Percentiles rank a stretch among this genome's conserved stretches.
Evolutionary conservation across 2,329 filamentous ascomycete genomes (phyloP).

Genomic region (Sporothrix luriei): DNA sequence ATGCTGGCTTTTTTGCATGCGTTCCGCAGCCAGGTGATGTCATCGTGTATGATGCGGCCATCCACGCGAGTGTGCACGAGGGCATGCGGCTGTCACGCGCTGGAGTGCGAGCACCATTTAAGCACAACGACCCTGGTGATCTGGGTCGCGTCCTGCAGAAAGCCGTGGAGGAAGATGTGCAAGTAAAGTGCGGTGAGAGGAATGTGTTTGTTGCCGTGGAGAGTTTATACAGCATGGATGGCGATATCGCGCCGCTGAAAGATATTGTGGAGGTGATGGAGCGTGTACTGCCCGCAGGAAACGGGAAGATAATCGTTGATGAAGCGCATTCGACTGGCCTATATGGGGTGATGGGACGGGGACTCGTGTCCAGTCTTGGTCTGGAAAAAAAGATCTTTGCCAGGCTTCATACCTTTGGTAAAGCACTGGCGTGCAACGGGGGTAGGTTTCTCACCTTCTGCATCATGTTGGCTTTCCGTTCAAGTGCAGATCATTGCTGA

Average conservation of each 20-base stretch:
- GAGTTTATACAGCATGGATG: slow-evolving; percentile 81
- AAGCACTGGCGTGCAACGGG: slow-evolving; percentile 14
- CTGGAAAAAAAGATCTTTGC: slow-evolving; percentile 9
- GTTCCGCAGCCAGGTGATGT: slow-evolving; percentile 62
- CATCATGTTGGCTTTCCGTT: background rate
- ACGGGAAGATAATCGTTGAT: slow-evolving; percentile 66
- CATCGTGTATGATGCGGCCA: slow-evolving; percentile 72
- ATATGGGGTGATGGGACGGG: slow-evolving; percentile 16
- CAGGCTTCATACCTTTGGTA: slow-evolving; percentile 9
- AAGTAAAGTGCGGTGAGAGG: slow-evolving; percentile 45
- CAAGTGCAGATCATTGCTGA: background rate
- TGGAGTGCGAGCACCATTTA: slow-evolving; percentile 51
- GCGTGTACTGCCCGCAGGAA: slow-evolving; percentile 56
- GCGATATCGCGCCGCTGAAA: slow-evolving; percentile 66
- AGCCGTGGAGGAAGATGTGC: slow-evolving; percentile 49
- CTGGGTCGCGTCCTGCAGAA: background rate
- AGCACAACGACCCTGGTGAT: slow-evolving; percentile 7
- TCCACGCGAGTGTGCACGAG: slow-evolving; percentile 78
- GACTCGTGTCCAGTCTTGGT: slow-evolving; percentile 8
- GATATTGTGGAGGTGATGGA: slow-evolving; percentile 63
- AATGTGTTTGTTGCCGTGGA: slow-evolving; percentile 72
- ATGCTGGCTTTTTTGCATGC: slow-evolving; percentile 63
- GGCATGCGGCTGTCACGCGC: slow-evolving; percentile 70
- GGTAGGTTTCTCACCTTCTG: background rate
- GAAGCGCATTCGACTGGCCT: slow-evolving; percentile 57